These are phyloP conservation scores for Punctularia strigosozonata DNA, from an alignment of 768 basidiomycete genomes.

Conservation along the genomic window DNA sequence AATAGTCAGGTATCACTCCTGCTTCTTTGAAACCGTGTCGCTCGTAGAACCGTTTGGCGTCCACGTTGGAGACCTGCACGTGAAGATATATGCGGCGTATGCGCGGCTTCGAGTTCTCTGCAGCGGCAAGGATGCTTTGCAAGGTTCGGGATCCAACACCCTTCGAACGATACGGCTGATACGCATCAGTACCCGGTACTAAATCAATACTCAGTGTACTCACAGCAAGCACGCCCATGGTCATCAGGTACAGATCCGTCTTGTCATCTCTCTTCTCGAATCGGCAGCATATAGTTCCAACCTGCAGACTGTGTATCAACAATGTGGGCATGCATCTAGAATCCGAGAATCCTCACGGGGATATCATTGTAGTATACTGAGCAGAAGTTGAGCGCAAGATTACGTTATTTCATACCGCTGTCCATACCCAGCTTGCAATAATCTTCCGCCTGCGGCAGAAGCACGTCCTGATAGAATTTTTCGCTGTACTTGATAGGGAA, in stretches of 20 bases:
- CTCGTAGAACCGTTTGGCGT: conserved; percentile 76
- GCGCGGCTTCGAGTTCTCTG: conserved; percentile 42
- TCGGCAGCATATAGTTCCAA: conserved; percentile 81
- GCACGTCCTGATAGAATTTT: conserved; percentile 75
- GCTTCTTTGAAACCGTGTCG: conserved; percentile 68
- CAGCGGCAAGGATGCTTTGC: conserved; percentile 57
- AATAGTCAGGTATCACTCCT: conserved; percentile 60
- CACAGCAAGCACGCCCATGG: conserved; percentile 85
- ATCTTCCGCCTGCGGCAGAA: conserved; percentile 66
- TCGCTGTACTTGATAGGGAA: conserved; percentile 87
- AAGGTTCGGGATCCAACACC: conserved; percentile 65
- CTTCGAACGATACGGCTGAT: conserved; percentile 76
- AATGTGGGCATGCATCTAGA: too few species aligned
- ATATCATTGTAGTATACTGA: conserved; percentile 93
- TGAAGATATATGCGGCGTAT: conserved; percentile 71
- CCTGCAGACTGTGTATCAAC: too few species aligned
- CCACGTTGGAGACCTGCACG: conserved; percentile 73
- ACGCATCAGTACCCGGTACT: neutral
- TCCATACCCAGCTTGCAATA: conserved; percentile 85
- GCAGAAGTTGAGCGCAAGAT: too few species aligned
- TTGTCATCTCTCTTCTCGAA: conserved; percentile 55
- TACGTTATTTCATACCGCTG: too few species aligned
- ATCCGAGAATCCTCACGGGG: too few species aligned
- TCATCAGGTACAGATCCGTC: conserved; percentile 71
- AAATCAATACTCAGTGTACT: conserved; percentile 16